phyloP scores from a whole-genome alignment of 2,329 filamentous ascomycete genomes.

The Cadophora sp. region DNA sequence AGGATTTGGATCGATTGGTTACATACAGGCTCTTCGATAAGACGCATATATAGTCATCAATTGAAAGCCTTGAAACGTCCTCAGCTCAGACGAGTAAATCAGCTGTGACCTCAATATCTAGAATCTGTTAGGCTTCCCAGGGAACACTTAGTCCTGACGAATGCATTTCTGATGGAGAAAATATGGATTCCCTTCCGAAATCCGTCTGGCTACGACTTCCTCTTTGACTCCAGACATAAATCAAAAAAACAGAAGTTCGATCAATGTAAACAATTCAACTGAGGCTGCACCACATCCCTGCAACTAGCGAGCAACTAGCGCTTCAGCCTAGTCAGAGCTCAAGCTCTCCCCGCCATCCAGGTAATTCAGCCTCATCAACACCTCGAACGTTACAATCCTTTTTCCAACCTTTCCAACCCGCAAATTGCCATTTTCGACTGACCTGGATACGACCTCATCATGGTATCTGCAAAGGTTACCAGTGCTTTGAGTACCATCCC shows the following conservation, averaged over 20 bases:
- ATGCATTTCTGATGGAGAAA: too few species aligned
- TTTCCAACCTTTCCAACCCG: background rate
- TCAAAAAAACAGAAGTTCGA: background rate
- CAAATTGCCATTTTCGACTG: background rate
- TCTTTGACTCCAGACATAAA: too few species aligned
- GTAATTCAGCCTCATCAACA: slow-evolving; percentile 34
- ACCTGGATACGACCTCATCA: slow-evolving; percentile 21
- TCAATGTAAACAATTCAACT: background rate
- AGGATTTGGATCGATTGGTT: slow-evolving; percentile 1
- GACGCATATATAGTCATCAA: background rate
- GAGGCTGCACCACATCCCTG: background rate
- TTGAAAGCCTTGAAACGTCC: background rate
- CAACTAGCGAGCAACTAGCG: slow-evolving; percentile 15
- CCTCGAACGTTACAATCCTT: background rate
- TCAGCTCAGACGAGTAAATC: too few species aligned
- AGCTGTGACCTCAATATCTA: too few species aligned
- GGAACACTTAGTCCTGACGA: too few species aligned
- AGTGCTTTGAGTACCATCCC: slow-evolving; percentile 53
- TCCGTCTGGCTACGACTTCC: too few species aligned
- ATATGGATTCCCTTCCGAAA: too few species aligned
- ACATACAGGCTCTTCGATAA: background rate
- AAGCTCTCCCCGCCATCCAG: slow-evolving; percentile 21
- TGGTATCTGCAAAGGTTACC: slow-evolving; percentile 49
- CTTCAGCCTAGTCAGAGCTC: slow-evolving; percentile 20
- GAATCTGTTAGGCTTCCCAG: too few species aligned